Percentiles rank a stretch among this genome's conserved stretches.
phyloP scores from a whole-genome alignment of 1,139 yeast genomes.

The Kluyveromyces sp. region DNA sequence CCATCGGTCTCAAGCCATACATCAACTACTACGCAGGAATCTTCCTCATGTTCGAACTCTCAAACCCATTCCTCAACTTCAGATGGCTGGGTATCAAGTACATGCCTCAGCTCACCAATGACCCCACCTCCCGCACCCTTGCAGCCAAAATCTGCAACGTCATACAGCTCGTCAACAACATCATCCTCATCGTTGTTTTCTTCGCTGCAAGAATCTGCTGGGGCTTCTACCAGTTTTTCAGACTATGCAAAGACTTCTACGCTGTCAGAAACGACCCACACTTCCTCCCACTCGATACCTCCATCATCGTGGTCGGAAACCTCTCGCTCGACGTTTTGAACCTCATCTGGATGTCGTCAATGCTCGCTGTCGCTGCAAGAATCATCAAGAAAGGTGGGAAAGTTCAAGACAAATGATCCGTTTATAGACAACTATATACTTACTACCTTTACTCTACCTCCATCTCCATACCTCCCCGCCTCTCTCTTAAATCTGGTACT shows the following conservation, averaged over 20 bases:
- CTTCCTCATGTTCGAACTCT: constrained; percentile 78
- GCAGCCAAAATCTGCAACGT: constrained; percentile 35
- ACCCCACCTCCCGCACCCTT: neutral
- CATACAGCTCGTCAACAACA: constrained; percentile 58
- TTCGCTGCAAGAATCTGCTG: constrained; percentile 73
- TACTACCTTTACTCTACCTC: too few relatives aligned
- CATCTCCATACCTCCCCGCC: neutral
- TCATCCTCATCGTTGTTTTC: constrained; percentile 59
- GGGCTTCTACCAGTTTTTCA: constrained; percentile 71
- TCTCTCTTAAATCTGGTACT: neutral
- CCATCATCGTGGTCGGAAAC: constrained; percentile 53
- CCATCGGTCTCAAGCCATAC: constrained; percentile 61
- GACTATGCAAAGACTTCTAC: constrained; percentile 48
- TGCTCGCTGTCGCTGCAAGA: constrained; percentile 63
- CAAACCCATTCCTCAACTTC: constrained; percentile 87
- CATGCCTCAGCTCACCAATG: constrained; percentile 12
- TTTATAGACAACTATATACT: too few relatives aligned
- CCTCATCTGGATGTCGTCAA: constrained; percentile 72
- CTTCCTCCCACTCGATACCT: constrained; percentile 39
- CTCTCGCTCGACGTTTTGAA: constrained; percentile 60
- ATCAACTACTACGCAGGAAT: constrained; percentile 77
- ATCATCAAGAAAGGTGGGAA: constrained; percentile 27
- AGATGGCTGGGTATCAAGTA: constrained; percentile 84
- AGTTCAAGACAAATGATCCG: constrained; percentile 6
- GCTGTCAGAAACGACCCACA: constrained; percentile 35